Conservation (phyloP, 2,329 filamentous ascomycete genomes). For the Diplocarpon mali region DNA sequence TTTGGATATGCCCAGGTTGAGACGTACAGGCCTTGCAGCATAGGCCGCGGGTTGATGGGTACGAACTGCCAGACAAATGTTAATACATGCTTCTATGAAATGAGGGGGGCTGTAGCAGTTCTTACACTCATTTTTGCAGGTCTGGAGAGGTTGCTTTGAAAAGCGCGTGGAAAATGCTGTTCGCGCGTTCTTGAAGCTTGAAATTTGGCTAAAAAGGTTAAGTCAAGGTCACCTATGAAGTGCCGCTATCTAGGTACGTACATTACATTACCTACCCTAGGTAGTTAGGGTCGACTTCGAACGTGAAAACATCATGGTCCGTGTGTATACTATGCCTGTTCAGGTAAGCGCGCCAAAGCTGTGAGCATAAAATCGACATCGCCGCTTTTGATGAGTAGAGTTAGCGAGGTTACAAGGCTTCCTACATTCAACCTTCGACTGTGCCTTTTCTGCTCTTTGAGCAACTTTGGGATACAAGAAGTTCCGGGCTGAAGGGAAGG, state of each 20-base stretch:
- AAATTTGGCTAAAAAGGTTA: too few relatives aligned
- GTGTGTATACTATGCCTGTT: too few relatives aligned
- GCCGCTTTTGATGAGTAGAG: neutral
- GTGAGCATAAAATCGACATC: neutral
- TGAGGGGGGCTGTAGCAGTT: neutral
- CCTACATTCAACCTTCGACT: neutral
- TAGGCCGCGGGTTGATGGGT: conserved; percentile 91
- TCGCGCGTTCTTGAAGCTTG: neutral
- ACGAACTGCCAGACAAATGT: conserved; percentile 51
- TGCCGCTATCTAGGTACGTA: too few relatives aligned
- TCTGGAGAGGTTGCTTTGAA: conserved; percentile 1
- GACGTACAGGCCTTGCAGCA: conserved; percentile 82
- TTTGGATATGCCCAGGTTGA: neutral
- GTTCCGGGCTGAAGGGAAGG: too few relatives aligned
- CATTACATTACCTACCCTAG: too few relatives aligned
- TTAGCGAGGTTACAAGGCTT: neutral
- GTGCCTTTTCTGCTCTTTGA: too few relatives aligned
- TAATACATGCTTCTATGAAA: conserved; percentile 10
- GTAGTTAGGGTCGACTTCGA: too few relatives aligned
- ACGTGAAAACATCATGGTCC: too few relatives aligned
- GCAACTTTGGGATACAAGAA: too few relatives aligned
- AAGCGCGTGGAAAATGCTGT: conserved; percentile 12
- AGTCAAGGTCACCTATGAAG: too few relatives aligned
- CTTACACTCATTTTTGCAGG: conserved; percentile 20
- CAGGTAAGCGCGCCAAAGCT: too few relatives aligned